phyloP scores from a whole-genome alignment of 352 stramenopile genomes.

The Pythium biforme region DNA sequence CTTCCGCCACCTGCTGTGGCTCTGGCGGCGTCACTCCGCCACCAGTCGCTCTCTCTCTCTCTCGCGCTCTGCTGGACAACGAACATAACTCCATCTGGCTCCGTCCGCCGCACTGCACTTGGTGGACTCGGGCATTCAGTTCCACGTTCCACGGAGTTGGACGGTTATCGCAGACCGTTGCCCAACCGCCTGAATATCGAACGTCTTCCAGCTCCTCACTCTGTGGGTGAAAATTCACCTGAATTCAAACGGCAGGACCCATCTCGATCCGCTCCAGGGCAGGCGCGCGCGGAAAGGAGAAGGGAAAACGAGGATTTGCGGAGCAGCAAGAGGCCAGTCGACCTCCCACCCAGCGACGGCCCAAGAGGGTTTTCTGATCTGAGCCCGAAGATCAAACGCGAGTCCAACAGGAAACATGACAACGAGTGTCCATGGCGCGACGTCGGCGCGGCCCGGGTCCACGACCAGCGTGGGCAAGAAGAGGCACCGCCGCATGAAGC shows the following conservation, averaged over 20 bases:
- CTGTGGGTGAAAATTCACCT: no score
- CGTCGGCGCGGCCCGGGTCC: no score
- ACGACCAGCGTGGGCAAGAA: slow-evolving; percentile 39
- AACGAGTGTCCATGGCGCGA: no score
- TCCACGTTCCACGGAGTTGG: not conserved
- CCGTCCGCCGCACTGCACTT: no score
- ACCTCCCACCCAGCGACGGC: not conserved
- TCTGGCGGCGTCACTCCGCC: not conserved
- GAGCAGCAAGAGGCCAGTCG: not conserved
- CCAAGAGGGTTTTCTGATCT: not conserved
- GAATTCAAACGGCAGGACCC: not conserved
- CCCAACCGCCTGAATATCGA: slow-evolving; percentile 10
- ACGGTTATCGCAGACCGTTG: not conserved
- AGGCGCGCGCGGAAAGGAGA: not conserved
- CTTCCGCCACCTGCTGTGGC: not conserved
- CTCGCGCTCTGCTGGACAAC: not conserved
- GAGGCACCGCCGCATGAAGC: slow-evolving; percentile 69
- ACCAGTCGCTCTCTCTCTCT: not conserved
- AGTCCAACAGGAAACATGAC: not conserved
- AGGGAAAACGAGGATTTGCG: slow-evolving; percentile 1
- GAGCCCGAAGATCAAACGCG: not conserved
- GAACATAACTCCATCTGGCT: slow-evolving; percentile 3
- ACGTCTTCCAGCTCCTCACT: not conserved
- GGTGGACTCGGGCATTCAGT: not conserved
- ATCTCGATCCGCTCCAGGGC: not conserved